These are phyloP conservation scores for Yamadazyma diddensiae DNA, from an alignment of 1,139 yeast species.

Conservation along the genomic window DNA sequence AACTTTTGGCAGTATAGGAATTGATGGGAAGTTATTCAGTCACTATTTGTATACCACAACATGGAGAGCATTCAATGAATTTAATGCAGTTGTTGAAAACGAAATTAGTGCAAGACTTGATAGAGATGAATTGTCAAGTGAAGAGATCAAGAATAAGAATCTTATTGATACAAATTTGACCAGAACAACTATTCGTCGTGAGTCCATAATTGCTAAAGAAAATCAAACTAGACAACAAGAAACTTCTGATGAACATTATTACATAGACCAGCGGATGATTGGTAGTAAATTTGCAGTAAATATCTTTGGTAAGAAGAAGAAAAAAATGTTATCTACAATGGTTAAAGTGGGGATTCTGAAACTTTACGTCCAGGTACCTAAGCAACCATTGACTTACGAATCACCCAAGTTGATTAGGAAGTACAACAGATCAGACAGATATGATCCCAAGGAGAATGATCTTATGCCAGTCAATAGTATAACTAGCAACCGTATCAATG, in stretches of 20 bases:
- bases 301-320: conserved; percentile 39
- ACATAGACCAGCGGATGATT: conserved; percentile 26
- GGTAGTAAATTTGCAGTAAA: conserved; percentile 21
- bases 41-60: conserved; percentile 26
- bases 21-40: conserved; percentile 35
- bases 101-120: conserved; percentile 35
- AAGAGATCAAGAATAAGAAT: conserved; percentile 35
- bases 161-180: conserved; percentile 17
- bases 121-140: conserved; percentile 24
- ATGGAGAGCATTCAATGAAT: conserved; percentile 31
- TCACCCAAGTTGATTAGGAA: conserved; percentile 39
- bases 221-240: background rate
- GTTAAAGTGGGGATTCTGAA: conserved; percentile 36
- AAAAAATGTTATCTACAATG: conserved; percentile 33
- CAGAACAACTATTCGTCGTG: conserved; percentile 8
- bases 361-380: conserved; percentile 33
- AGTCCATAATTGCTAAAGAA: conserved; percentile 13
- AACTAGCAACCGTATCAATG: conserved; percentile 24
- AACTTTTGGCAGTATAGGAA: conserved; percentile 29
- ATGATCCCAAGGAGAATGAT: conserved; percentile 11
- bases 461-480: conserved; percentile 20
- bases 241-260: conserved; percentile 15
- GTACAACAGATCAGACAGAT: conserved; percentile 24
- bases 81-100: conserved; percentile 30
- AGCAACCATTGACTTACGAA: conserved; percentile 33